Evolutionary conservation across 2,329 filamentous ascomycete species (phyloP).

Genomic region (Pseudofabraea citricarpa): DNA sequence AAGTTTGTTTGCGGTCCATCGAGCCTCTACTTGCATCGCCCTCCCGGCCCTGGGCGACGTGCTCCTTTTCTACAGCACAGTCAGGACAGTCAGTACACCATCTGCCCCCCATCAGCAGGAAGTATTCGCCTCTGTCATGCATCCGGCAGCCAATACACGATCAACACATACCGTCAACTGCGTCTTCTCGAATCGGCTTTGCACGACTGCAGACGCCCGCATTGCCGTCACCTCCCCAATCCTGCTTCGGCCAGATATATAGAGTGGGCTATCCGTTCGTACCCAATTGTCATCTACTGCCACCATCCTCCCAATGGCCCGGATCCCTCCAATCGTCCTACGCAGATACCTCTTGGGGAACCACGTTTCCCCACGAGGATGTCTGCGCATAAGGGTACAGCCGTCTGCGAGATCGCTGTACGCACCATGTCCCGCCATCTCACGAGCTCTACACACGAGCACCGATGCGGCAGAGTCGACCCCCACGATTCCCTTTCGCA

Average conservation of each 20-base stretch:
- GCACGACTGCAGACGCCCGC: slow-evolving; percentile 10
- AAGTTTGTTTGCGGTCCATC: too few relatives aligned
- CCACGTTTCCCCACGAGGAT: slow-evolving; percentile 19
- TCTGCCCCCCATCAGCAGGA: slow-evolving; percentile 6
- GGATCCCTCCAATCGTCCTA: slow-evolving; percentile 19
- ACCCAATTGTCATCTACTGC: slow-evolving; percentile 5
- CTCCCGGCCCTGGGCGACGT: slow-evolving; percentile 14
- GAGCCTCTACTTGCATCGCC: too few relatives aligned
- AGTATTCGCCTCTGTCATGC: slow-evolving; percentile 1
- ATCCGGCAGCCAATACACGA: slow-evolving; percentile 18
- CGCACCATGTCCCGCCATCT: slow-evolving; percentile 9
- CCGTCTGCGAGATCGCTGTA: slow-evolving; percentile 9
- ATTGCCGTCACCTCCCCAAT: not conserved
- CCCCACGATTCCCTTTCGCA: slow-evolving; percentile 51
- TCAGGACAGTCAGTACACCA: too few relatives aligned
- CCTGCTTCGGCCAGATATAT: slow-evolving; percentile 8
- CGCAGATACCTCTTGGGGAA: slow-evolving; percentile 27
- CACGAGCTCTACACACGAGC: slow-evolving; percentile 10
- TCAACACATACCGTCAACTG: slow-evolving; percentile 18
- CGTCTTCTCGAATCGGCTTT: not conserved
- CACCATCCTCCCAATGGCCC: slow-evolving; percentile 19
- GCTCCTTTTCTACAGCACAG: slow-evolving; percentile 19
- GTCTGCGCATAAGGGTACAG: slow-evolving; percentile 15
- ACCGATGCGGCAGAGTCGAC: slow-evolving; percentile 7
- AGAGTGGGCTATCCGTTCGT: not conserved